Base-by-base conservation (phyloP, 1,284 basidiomycete genomes). In the Trichosporon faecale region DNA sequence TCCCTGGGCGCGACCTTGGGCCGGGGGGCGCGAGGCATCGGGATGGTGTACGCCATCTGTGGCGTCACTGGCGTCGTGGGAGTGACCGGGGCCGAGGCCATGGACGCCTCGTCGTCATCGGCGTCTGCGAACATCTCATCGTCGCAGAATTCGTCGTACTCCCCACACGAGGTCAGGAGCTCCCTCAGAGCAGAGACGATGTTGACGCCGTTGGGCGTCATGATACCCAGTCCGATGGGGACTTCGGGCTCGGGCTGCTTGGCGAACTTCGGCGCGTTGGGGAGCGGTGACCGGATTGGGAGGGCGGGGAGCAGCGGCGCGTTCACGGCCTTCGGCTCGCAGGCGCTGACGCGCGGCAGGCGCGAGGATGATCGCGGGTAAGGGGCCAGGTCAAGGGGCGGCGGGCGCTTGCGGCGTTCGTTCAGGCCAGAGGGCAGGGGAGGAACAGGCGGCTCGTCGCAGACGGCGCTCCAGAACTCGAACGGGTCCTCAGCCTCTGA, bases 151-250 rank as follows among this genome's bases (percentile, higher is more conserved):
- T 49, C 60, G 31, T 73, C 69, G 46, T 65, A 70, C 66, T 74
- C 73, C 49, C 71, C 69, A 33, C 71, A 74, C 57, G 55, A 66
- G 2, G 67, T 67, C 27, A 74, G 68, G 18, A 74, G 73, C 63
- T 72, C 73, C 23, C 64, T 67, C 4, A 74, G 71, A 8, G 70
- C 73, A 5, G 67, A 70, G 23, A 69, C 70, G 25, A 74, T 69
- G 67, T 74, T 68, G 66, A 65, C 67, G 23, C 55, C 65, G 16
- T 31, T 61, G 16, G 57, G 57, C 5, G 57, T 29, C 57, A 61
- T 61, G 29, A 61, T 61, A 9, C 18, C n/a, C 6, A 61, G 57
- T 6, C 57, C 57, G 29, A 61, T 61, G 6, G 27, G 66, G 21
- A 52, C 49, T 2, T 67, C 52, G 31, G 46, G 49, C 11, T 31